phyloP scores from a whole-genome alignment of 495 filamentous ascomycete species.

The Lophium mytilinum region DNA sequence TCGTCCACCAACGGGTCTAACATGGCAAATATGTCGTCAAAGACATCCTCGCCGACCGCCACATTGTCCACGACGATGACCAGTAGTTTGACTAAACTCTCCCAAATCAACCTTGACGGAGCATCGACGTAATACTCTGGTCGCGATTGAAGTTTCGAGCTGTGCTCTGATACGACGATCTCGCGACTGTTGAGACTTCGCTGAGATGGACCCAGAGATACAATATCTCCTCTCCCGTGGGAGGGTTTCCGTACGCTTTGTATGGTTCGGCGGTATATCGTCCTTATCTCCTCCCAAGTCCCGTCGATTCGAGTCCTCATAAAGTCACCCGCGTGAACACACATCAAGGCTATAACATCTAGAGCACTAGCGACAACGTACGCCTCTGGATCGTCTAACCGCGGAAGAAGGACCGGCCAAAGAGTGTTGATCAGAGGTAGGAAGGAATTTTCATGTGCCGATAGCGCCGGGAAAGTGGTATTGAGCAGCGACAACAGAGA shows the following conservation, averaged over 20 bases:
- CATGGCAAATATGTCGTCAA: conserved; percentile 59
- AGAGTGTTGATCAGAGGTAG: conserved; percentile 81
- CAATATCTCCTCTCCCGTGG: not conserved
- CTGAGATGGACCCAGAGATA: not conserved
- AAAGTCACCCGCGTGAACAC: conserved; percentile 68
- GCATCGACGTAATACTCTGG: conserved; percentile 38
- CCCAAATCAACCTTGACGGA: conserved; percentile 50
- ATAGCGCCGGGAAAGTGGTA: conserved; percentile 58
- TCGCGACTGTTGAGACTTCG: not conserved
- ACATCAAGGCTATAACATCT: conserved; percentile 54
- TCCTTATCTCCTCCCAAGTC: conserved; percentile 53
- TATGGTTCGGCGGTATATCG: conserved; percentile 5
- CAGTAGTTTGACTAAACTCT: conserved; percentile 48
- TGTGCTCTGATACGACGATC: conserved; percentile 1
- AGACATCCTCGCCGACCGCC: conserved; percentile 50
- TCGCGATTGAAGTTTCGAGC: not conserved
- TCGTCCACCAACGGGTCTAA: conserved; percentile 45
- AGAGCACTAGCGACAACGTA: conserved; percentile 66
- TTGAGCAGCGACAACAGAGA: conserved; percentile 65
- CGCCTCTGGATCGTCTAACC: conserved; percentile 66
- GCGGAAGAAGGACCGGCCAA: conserved; percentile 68
- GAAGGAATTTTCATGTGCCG: conserved; percentile 68
- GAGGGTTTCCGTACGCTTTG: not conserved
- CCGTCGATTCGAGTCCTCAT: conserved; percentile 59
- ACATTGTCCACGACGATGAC: conserved; percentile 48